These are phyloP conservation scores for Omphalotus olearius DNA, from an alignment of 1,284 basidiomycete species.

Conservation along the genomic window DNA sequence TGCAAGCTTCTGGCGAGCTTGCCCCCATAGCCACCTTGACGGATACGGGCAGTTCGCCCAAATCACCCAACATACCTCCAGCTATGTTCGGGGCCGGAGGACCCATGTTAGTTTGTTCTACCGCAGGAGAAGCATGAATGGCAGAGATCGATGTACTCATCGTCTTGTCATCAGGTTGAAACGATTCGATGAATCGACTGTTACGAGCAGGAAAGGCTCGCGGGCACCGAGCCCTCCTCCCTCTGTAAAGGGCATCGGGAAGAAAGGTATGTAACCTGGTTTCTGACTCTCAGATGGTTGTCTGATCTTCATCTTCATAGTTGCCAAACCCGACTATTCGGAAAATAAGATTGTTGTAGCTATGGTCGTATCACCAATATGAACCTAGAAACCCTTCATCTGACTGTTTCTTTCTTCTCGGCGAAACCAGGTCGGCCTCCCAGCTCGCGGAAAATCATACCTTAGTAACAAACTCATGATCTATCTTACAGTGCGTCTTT, in stretches of 20 bases:
- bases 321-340: slow-evolving; percentile 96
- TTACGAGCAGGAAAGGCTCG: slow-evolving; percentile 61
- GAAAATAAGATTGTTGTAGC: slow-evolving; percentile 98
- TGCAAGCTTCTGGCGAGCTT: slow-evolving; percentile 32
- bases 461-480: slow-evolving; percentile 82
- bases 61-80: slow-evolving; percentile 38
- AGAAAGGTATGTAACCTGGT: slow-evolving; percentile 52
- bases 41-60: slow-evolving; percentile 8
- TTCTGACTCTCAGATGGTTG: background rate
- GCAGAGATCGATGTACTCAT: background rate
- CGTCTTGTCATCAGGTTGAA: slow-evolving; percentile 51
- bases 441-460: slow-evolving; percentile 83
- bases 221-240: slow-evolving; percentile 70
- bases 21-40: slow-evolving; percentile 16
- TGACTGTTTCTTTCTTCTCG: slow-evolving; percentile 23
- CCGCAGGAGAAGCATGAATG: background rate
- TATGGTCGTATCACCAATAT: slow-evolving; percentile 59
- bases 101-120: slow-evolving; percentile 31
- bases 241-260: slow-evolving; percentile 78
- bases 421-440: slow-evolving; percentile 61
- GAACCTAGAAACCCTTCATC: background rate
- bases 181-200: slow-evolving; percentile 71
- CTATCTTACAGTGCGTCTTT: slow-evolving; percentile 58
- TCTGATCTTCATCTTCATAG: slow-evolving; percentile 31
- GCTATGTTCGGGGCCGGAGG: slow-evolving; percentile 42